Evolutionary conservation across 140 eudicot species (phyloP).

Genomic region (Anethum foeniculum): DNA sequence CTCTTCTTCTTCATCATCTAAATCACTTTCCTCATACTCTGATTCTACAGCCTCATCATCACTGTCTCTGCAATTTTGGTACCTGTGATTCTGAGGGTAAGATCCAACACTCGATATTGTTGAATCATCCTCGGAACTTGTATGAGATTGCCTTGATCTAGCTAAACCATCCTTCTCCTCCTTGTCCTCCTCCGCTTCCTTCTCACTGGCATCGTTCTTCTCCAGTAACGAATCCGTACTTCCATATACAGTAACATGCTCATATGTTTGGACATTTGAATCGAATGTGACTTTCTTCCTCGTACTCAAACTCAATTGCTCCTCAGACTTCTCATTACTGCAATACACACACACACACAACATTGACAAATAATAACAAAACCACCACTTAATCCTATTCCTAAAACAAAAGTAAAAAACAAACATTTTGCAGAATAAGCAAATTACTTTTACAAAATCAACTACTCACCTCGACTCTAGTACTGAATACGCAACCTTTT

Average conservation of each 20-base stretch:
- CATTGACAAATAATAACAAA: background rate
- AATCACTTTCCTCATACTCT: constrained; percentile 42
- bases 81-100: constrained; percentile 77
- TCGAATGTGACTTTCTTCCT: constrained; percentile 84
- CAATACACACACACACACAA: background rate
- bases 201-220: constrained; percentile 20
- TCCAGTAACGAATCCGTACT: constrained; percentile 56
- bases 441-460: constrained; percentile 4
- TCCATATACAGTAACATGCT: constrained; percentile 50
- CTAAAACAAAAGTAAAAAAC: background rate
- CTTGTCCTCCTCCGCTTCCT: constrained; percentile 20
- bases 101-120: constrained; percentile 41
- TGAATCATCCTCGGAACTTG: constrained; percentile 46
- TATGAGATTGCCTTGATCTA: constrained; percentile 22
- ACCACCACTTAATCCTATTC: background rate
- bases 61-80: constrained; percentile 72
- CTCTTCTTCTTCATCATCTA: constrained; percentile 44
- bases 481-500: constrained; percentile 27
- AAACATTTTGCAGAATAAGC: background rate
- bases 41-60: constrained; percentile 68
- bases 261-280: constrained; percentile 62
- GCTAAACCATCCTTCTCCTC: constrained; percentile 12
- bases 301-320: constrained; percentile 40
- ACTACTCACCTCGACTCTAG: constrained; percentile 39
- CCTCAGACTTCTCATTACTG: constrained; percentile 45